Conservation (phyloP, 2,329 filamentous ascomycete species). For the Ophiosphaerella narmari region DNA sequence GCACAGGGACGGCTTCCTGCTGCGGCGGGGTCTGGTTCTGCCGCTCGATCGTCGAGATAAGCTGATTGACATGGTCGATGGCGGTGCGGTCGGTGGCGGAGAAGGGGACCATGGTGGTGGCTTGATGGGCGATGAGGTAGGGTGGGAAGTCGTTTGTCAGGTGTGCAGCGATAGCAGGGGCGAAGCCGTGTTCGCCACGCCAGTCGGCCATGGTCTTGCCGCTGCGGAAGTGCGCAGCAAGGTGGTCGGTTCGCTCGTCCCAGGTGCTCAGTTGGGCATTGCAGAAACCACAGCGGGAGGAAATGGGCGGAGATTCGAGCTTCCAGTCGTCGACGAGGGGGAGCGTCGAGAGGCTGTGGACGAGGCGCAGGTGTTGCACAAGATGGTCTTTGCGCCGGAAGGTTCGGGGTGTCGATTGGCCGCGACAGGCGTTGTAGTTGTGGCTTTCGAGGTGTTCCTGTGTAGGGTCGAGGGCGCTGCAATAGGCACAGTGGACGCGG, state of each 20-base stretch:
- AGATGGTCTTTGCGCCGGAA: slow-evolving; percentile 65
- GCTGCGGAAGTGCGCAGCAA: slow-evolving; percentile 57
- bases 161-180: slow-evolving; percentile 47
- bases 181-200: slow-evolving; percentile 57
- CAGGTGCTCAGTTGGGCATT: slow-evolving; percentile 48
- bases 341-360: slow-evolving; percentile 63
- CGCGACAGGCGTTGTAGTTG: slow-evolving; percentile 64
- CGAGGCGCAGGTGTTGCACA: slow-evolving; percentile 62
- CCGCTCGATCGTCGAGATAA: slow-evolving; percentile 15
- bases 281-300: slow-evolving; percentile 57
- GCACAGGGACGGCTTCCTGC: background rate
- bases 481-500: slow-evolving; percentile 60
- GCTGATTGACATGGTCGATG: slow-evolving; percentile 24
- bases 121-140: slow-evolving; percentile 51
- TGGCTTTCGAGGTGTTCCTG: slow-evolving; percentile 61
- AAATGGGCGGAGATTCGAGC: slow-evolving; percentile 55
- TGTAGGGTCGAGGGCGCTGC: slow-evolving; percentile 57
- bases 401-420: slow-evolving; percentile 61
- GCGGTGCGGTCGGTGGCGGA: slow-evolving; percentile 42
- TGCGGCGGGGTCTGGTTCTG: background rate
- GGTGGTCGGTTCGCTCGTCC: slow-evolving; percentile 54
- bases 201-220: slow-evolving; percentile 56
- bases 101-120: slow-evolving; percentile 47
- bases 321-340: slow-evolving; percentile 66
- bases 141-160: slow-evolving; percentile 53